Conservation (phyloP, 192 early-diverging fungal species). For the Entomortierella chlamydospora region DNA sequence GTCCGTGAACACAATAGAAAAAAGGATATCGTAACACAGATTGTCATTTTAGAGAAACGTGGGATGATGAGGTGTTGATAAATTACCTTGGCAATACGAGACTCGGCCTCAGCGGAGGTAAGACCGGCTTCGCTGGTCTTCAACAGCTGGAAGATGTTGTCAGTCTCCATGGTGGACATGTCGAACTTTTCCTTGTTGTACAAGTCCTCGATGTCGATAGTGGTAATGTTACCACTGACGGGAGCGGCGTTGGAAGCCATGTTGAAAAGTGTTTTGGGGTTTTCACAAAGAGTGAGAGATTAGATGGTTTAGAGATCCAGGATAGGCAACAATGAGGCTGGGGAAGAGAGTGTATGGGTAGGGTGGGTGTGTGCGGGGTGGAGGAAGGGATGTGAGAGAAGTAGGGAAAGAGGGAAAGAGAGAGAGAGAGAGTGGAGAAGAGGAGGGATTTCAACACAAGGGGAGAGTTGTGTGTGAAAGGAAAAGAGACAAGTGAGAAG, state of each 20-base stretch:
- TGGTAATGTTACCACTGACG: slow-evolving; percentile 63
- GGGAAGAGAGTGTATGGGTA: neutral
- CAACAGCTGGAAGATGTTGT: slow-evolving; percentile 74
- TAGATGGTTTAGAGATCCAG: neutral
- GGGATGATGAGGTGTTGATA: neutral
- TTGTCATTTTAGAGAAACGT: neutral
- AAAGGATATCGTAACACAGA: neutral
- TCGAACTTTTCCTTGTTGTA: slow-evolving; percentile 88
- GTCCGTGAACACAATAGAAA: neutral
- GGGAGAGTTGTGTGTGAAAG: slow-evolving; percentile 6
- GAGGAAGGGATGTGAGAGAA: slow-evolving; percentile 30
- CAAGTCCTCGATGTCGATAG: slow-evolving; percentile 76
- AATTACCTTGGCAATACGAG: slow-evolving; percentile 66
- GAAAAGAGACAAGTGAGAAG: slow-evolving; percentile 11
- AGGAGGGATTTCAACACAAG: slow-evolving; percentile 13
- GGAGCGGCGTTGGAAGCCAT: slow-evolving; percentile 9
- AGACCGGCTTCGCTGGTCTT: slow-evolving; percentile 74
- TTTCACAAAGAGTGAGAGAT: neutral
- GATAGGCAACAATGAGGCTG: neutral
- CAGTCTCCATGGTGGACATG: slow-evolving; percentile 81
- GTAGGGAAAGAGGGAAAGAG: slow-evolving; percentile 24
- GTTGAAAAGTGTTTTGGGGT: neutral
- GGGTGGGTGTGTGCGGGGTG: too few species aligned
- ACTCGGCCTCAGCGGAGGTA: slow-evolving; percentile 69
- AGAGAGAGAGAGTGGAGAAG: slow-evolving; percentile 10